Base-by-base conservation (phyloP, 148 eudicot species). In the Oxyria digyna region DNA sequence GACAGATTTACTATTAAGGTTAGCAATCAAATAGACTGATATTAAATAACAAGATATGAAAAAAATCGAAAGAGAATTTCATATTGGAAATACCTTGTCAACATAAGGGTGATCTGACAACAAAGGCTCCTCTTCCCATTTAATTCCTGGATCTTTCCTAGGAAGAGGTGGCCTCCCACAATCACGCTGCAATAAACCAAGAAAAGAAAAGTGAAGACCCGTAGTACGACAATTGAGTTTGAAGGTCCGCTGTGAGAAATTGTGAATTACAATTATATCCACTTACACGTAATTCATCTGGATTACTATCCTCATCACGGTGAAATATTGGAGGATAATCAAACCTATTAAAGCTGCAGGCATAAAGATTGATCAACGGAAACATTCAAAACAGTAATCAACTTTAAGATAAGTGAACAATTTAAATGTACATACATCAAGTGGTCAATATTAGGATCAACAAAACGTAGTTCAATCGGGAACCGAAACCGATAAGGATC, bases 401-500 rank as follows among this genome's bases (percentile, higher is more conserved):
- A 27, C 40, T 29, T 27, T n/a, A 62, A 40, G 42, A 62, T 66
- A 15, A 66, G 45, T 35, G 46, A 38, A 38, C 4, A 70, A 42
- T 55, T 20, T 32, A 14, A 70, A 73, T 70, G 63, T 57, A 79
- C 94, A 70, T 84, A 95, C 99, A 95, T 80, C 48, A 95, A 82
- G 80, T 91, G 99, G 76, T 95, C 99, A 35, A 95, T 89, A 45
- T 95, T 91, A 14, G 99, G 99, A 77, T 95, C 84, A 69, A 95
- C 86, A 84, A 95, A 88, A 65, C 99, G 99, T 79, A 95, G 75
- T 82, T 95, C 99, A 65, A 95, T 83, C 65, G 99, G 99, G 78
- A 95, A 95, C 54, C 99, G 87, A 67, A 80, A 95, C 71, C 99
- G 86, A 72, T 91, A 95, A 66, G 99, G 97, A 83, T 95, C 97